phyloP scores from a whole-genome alignment of 352 stramenopile genomes.

The Phytophthora syringae region DNA sequence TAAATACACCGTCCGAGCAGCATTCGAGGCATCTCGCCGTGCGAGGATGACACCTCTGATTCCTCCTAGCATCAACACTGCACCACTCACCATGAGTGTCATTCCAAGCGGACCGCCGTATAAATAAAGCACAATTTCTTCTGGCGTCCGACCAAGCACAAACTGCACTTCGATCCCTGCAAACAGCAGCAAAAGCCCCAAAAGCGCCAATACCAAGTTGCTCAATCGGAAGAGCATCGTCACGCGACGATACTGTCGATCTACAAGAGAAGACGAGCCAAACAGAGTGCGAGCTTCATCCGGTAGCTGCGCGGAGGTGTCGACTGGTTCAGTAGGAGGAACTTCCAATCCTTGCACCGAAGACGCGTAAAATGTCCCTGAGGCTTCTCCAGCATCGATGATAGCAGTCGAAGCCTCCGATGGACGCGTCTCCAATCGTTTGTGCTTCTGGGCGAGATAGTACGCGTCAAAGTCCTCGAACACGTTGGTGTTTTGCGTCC shows the following conservation, averaged over 20 bases:
- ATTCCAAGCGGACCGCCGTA: conserved; percentile 50
- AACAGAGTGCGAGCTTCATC: conserved; percentile 59
- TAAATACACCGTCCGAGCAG: conserved; percentile 40
- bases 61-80: conserved; percentile 30
- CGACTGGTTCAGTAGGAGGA: conserved; percentile 6
- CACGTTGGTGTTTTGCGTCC: conserved; percentile 32
- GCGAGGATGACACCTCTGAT: conserved; percentile 35
- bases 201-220: conserved; percentile 39
- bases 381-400: conserved; percentile 23
- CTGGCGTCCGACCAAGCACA: conserved; percentile 61
- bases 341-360: conserved; percentile 7
- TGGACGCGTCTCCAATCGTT: conserved; percentile 32
- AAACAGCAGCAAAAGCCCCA: conserved; percentile 56
- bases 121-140: conserved; percentile 55
- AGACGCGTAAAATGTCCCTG: conserved; percentile 6
- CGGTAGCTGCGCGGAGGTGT: conserved; percentile 38
- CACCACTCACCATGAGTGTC: conserved; percentile 34
- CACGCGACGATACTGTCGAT: conserved; percentile 46
- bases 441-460: conserved; percentile 40
- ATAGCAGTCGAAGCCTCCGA: conserved; percentile 23
- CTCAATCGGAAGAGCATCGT: conserved; percentile 39
- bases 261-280: conserved; percentile 34
- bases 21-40: conserved; percentile 33
- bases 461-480: conserved; percentile 65
- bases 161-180: conserved; percentile 58